These are phyloP conservation scores for Boechera stricta DNA, from an alignment of 345 rosid genomes.

Conservation along the genomic window DNA sequence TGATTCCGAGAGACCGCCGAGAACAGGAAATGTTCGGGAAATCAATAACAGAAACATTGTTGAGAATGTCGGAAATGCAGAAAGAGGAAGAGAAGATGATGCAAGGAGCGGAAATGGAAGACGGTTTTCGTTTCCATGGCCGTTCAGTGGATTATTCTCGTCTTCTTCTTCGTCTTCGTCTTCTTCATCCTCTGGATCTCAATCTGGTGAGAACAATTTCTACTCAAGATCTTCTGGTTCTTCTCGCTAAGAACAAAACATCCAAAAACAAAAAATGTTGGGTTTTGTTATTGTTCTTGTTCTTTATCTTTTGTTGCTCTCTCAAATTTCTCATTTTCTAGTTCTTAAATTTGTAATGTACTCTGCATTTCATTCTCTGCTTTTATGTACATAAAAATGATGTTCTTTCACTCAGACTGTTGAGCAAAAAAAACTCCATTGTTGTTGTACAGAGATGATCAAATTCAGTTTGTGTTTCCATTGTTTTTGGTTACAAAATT, in stretches of 20 bases:
- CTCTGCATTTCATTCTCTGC: constrained; percentile 37
- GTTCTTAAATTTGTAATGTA: constrained; percentile 20
- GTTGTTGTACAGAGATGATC: constrained; percentile 22
- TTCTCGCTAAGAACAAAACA: constrained; percentile 37
- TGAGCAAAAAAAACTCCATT: background rate
- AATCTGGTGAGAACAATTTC: constrained; percentile 53
- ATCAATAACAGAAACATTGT: background rate
- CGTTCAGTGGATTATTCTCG: constrained; percentile 75
- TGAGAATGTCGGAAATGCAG: constrained; percentile 43
- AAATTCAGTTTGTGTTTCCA: constrained; percentile 8
- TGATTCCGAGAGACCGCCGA: constrained; percentile 44
- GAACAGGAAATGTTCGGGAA: constrained; percentile 19
- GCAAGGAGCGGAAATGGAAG: constrained; percentile 60
- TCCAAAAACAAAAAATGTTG: background rate
- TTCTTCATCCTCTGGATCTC: constrained; percentile 47
- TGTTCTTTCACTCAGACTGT: constrained; percentile 38
- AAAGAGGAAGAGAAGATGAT: constrained; percentile 61
- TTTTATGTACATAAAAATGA: constrained; percentile 40
- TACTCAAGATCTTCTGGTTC: constrained; percentile 45
- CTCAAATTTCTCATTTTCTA: constrained; percentile 16
- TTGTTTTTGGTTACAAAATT: background rate
- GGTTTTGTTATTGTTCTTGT: constrained; percentile 3
- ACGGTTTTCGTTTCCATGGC: constrained; percentile 84
- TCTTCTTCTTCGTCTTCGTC: constrained; percentile 52
- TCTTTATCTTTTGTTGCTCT: constrained; percentile 16